Base-by-base conservation (phyloP, 2,329 filamentous ascomycete species). In the Cercospora janseana region DNA sequence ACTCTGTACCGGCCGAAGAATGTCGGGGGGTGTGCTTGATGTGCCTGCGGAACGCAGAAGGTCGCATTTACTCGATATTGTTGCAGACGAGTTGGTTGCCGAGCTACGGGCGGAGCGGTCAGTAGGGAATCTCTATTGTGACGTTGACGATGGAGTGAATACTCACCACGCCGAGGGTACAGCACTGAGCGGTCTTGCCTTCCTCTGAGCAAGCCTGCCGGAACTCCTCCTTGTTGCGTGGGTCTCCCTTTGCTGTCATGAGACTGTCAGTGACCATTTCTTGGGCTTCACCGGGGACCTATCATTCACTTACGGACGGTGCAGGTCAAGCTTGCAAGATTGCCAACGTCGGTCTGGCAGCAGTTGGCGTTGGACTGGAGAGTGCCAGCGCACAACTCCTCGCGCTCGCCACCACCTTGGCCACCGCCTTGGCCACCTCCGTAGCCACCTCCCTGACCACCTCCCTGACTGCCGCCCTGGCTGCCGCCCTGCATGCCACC, bases 151-250 rank as follows among this genome's bases (percentile, higher is more conserved):
- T n/a, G 8, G 20, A 4, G 10, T 7, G 12, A 28, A 6, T 7
- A 44, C 47, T 16, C 6, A 50, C 47, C 29, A 43, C n/a, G 10
- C 35, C 29, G 12, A 45, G 13, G 29, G 32, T 31, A 27, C 47
- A 50, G 24, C 47, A 50, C 40, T 50, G 47, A 32, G 38, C 23
- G 5, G 29, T 34, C 6, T 32, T 16, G 16, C 47, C 47, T 21
- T 24, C 18, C 12, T 38, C 37, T 3, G 21, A 21, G 20, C 47
- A 50, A 20, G 47, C 47, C 78, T 96, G 89, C 79, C 96, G 92
- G 66, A 94, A 97, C 65, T 86, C 93, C 82, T 97, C 92, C 74
- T 96, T 92, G 68, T 84, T 80, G 74, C 92, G 87, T 69, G 72
- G 71, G 56, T 77, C 73, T 46, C 38, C 38, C 15, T 38, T 38